A percentile compares a stretch with the other conserved stretches of the same genome.
Evolutionary conservation across 2,329 filamentous ascomycete species (phyloP).

Genomic region (Aureobasidium sp.): DNA sequence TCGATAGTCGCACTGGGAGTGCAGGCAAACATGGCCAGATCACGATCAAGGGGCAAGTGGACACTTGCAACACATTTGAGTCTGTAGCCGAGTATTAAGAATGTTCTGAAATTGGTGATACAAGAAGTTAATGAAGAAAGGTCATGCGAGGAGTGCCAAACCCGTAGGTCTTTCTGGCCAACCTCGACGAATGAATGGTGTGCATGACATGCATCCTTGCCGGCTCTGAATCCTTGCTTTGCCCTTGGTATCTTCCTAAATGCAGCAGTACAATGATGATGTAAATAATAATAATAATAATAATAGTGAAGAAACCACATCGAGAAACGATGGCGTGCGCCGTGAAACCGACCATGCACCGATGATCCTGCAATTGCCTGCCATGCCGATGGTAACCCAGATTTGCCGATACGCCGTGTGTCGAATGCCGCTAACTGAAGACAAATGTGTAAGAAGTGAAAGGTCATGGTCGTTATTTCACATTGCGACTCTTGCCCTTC

Average conservation of each 20-base stretch:
- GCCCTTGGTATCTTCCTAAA: not conserved
- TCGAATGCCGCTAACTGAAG: slow-evolving; percentile 15
- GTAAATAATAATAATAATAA: not conserved
- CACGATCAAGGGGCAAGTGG: not conserved
- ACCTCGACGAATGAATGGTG: not conserved
- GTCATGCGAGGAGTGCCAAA: not conserved
- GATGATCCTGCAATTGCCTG: slow-evolving; percentile 2
- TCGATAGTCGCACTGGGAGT: slow-evolving; percentile 3
- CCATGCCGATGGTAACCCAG: slow-evolving; percentile 5
- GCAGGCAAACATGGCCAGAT: not conserved
- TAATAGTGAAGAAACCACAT: not conserved
- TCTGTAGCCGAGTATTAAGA: not conserved
- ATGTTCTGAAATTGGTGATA: not conserved
- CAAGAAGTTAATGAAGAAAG: slow-evolving; percentile 8
- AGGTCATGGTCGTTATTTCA: slow-evolving; percentile 12
- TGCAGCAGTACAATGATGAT: not conserved
- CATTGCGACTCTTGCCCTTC: slow-evolving; percentile 33
- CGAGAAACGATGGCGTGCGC: not conserved
- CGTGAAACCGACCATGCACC: slow-evolving; percentile 8
- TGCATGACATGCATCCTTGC: not conserved
- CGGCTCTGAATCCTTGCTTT: not conserved
- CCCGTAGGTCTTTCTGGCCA: not conserved
- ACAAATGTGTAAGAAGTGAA: slow-evolving; percentile 9
- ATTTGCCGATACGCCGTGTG: slow-evolving; percentile 12
- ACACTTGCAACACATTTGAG: not conserved